phyloP scores from a whole-genome alignment of 495 filamentous ascomycete species.

The Aspergillus bertholletiae region DNA sequence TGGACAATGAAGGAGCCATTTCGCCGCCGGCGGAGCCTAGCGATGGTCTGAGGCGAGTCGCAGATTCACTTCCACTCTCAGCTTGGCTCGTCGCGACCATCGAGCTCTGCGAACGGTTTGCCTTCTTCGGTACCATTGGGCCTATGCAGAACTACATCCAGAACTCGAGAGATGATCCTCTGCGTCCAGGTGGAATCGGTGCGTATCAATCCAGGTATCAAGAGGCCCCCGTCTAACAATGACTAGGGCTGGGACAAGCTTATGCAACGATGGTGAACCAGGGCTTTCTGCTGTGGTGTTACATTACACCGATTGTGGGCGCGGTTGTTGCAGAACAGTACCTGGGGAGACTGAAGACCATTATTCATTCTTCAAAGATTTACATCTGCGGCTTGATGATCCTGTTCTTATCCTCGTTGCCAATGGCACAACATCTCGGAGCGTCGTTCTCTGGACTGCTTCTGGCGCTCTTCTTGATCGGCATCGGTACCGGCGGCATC shows the following conservation, averaged over 20 bases:
- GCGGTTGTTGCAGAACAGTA: conserved; percentile 1
- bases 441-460: background rate
- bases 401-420: background rate
- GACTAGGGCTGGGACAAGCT: background rate
- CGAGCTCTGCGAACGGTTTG: background rate
- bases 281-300: background rate
- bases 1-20: no score
- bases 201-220: no score
- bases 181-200: background rate
- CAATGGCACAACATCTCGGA: background rate
- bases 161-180: background rate
- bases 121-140: background rate
- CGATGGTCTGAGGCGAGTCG: background rate
- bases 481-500: background rate
- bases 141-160: conserved; percentile 2
- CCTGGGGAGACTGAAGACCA: background rate
- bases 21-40: no score
- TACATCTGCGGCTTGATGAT: background rate
- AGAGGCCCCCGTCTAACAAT: background rate
- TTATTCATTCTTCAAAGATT: background rate
- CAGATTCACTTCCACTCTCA: background rate
- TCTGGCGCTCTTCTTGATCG: background rate
- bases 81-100: background rate
- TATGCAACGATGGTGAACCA: background rate
- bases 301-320: background rate